These are phyloP conservation scores for Collybiopsis luxurians DNA, from an alignment of 768 basidiomycete genomes.

Conservation along the genomic window DNA sequence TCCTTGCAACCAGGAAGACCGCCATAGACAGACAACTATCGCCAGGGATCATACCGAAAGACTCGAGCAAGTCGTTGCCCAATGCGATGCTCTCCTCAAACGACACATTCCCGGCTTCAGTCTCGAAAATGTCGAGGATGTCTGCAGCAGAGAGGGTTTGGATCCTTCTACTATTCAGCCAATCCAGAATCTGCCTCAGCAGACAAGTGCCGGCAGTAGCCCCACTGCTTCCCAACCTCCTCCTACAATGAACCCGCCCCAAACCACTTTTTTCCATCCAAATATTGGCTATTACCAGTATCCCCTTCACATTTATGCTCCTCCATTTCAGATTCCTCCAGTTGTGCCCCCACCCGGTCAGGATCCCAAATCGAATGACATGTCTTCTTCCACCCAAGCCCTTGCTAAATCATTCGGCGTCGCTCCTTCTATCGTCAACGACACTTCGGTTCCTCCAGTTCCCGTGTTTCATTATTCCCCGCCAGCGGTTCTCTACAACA, in stretches of 20 bases:
- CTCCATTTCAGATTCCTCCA: constrained; percentile 31
- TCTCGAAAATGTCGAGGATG: constrained; percentile 62
- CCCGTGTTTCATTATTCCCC: neutral
- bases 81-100: constrained; percentile 79
- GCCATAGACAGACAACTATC: constrained; percentile 84
- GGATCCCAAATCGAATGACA: constrained; percentile 78
- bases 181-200: constrained; percentile 19
- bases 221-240: constrained; percentile 34
- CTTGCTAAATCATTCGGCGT: constrained; percentile 82
- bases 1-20: constrained; percentile 82
- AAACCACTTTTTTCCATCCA: constrained; percentile 39
- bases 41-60: constrained; percentile 82
- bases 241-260: constrained; percentile 32
- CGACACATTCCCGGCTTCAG: constrained; percentile 67
- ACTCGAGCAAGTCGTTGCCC: constrained; percentile 75
- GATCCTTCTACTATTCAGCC: constrained; percentile 35
- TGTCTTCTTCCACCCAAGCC: constrained; percentile 73
- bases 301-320: constrained; percentile 29
- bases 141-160: constrained; percentile 65
- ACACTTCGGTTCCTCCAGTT: constrained; percentile 34
- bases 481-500: neutral
- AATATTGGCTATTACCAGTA: constrained; percentile 37
- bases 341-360: constrained; percentile 40
- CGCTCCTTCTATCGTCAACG: constrained; percentile 63
- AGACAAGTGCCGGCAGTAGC: constrained; percentile 16